Conservation (phyloP, 1,284 basidiomycete genomes). For the Pseudozyma tsukubaensis region DNA sequence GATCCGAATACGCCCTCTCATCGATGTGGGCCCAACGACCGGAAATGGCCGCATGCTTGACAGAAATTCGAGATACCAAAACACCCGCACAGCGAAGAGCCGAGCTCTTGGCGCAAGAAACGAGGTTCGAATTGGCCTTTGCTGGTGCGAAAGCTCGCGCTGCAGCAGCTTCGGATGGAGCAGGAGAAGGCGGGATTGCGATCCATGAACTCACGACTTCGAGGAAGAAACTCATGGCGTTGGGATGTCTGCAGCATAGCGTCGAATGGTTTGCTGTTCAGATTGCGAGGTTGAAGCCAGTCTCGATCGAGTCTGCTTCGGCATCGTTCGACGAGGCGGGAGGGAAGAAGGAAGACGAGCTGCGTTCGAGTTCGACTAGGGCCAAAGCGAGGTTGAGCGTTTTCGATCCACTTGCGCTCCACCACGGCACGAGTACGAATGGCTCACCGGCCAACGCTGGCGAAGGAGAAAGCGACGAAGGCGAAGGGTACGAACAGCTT, state of each 20-base stretch:
- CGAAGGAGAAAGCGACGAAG: background rate
- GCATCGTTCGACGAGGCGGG: background rate
- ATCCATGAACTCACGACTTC: constrained; percentile 78
- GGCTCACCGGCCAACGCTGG: too few species aligned
- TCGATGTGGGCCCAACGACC: constrained; percentile 70
- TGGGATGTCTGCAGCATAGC: constrained; percentile 86
- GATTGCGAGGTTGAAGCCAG: constrained; percentile 53
- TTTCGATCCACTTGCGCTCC: constrained; percentile 15
- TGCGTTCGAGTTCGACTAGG: constrained; percentile 7
- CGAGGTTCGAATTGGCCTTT: constrained; percentile 38
- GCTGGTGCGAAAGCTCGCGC: constrained; percentile 17
- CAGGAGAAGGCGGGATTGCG: too few species aligned
- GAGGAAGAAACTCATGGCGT: constrained; percentile 78
- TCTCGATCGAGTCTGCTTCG: constrained; percentile 66
- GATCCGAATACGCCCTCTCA: constrained; percentile 35
- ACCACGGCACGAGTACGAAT: background rate
- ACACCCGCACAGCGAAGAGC: constrained; percentile 5
- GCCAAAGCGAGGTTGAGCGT: constrained; percentile 44
- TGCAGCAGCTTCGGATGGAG: too few species aligned
- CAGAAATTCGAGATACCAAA: constrained; percentile 72
- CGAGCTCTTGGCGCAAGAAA: constrained; percentile 51
- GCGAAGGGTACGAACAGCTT: constrained; percentile 19
- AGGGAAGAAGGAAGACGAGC: background rate
- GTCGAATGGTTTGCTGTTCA: constrained; percentile 66
- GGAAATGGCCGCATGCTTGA: constrained; percentile 80